Evolutionary conservation across 257 asterid species (phyloP).

Genomic region (Jacaranda copaia): DNA sequence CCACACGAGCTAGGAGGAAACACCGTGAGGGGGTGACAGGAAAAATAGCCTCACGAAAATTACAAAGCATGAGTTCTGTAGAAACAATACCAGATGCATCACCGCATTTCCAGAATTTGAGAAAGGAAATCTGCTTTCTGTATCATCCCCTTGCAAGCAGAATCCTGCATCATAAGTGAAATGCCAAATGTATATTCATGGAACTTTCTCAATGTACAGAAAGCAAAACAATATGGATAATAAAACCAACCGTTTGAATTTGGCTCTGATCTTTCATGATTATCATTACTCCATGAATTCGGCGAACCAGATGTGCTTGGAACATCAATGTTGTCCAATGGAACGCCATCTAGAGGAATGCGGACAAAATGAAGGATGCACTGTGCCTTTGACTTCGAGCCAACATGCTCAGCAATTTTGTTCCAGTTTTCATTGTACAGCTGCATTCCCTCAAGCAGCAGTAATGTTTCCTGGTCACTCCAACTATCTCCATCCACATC

Average conservation of each 20-base stretch:
- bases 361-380: constrained; percentile 93
- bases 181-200: constrained; percentile 25
- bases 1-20: constrained; percentile 14
- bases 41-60: constrained; percentile 13
- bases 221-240: constrained; percentile 12
- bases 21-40: background rate
- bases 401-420: constrained; percentile 91
- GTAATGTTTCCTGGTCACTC: constrained; percentile 89
- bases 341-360: constrained; percentile 58
- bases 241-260: constrained; percentile 64
- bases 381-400: constrained; percentile 91
- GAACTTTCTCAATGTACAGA: constrained; percentile 25
- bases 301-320: constrained; percentile 63
- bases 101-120: constrained; percentile 82
- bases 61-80: constrained; percentile 21
- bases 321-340: constrained; percentile 52
- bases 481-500: constrained; percentile 86
- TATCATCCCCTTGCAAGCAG: constrained; percentile 53
- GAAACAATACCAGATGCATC: constrained; percentile 73
- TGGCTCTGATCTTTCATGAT: constrained; percentile 50
- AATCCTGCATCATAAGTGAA: constrained; percentile 56
- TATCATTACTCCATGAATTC: constrained; percentile 45
- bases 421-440: constrained; percentile 83
- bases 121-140: constrained; percentile 72
- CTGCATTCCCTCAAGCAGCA: constrained; percentile 93